Evolutionary conservation across 805 yeast genomes (phyloP), one percentile per base, ranked within the genome.

Genomic region (Scheffersomyces stipitis): DNA sequence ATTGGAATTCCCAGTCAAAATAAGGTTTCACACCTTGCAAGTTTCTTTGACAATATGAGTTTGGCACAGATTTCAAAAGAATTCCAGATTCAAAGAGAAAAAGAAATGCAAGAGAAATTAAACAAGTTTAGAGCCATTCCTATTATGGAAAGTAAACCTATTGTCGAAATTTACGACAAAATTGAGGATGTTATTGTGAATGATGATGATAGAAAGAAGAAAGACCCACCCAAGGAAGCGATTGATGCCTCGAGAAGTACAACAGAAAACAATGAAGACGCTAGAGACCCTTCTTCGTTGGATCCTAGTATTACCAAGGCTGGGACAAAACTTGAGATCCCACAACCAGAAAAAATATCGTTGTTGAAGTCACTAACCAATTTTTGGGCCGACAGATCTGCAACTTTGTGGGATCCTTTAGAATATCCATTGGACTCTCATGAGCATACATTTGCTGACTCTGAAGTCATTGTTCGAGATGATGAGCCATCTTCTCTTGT

Each of bases 371-470:
- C 95, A 0, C 66, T 95, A 38, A 78, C 95, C 0, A 87, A 82
- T 50, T 93, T 93, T 60, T 93, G 98, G 98, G 97, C 97, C 1
- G 98, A 93, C 62, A 69, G 99, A 51, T 86, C 98, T 1, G 93
- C 97, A 0, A 83, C 95, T 1, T 72, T 93, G 15, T 95, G 98
- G 98, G 89, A 86, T 46, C 95, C 96, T 0, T 67, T 93, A 23
- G 83, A 78, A 14, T 90, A 89, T 60, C 96, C 98, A 1, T 69
- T 90, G 37, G 73, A 65, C 28, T 75, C 89, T 0, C 75, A 83
- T 0, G 98, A 93, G 54, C 98, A 93, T 57, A 78, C 91, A 1
- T 93, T 93, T 67, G 88, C 87, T 14, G 98, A 95, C 54, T 86
- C 95, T 5, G 88, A 86, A 58, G 96, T 93, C 15, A 82, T 93